Base-by-base conservation (phyloP, 1,284 basidiomycete species). In the Pterulicium gracile region DNA sequence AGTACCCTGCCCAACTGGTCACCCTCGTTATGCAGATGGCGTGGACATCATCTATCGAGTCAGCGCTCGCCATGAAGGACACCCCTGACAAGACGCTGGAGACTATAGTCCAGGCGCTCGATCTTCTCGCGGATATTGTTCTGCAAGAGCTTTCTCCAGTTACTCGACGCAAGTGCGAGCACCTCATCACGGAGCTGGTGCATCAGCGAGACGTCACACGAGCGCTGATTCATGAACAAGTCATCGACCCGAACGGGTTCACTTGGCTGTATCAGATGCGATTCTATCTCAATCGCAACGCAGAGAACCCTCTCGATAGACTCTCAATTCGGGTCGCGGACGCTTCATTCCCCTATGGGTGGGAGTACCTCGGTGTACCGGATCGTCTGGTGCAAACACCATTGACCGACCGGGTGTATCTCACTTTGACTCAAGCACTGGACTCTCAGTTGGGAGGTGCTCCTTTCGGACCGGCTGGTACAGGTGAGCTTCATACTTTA, bases 251-350 rank as follows among this genome's bases (percentile, higher is more conserved):
- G 49, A 81, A 79, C 53, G 76, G 77, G 48, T 99, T 98, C 62
- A 77, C 80, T 3, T 98, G 96, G 96, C 70, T 98, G 7, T 96
- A 92, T 55, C 94, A 98, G 61, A 98, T 99, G 95, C 88, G 96
- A 4, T 99, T 94, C 71, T 98, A 98, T 62, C 75, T 96, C 41
- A 83, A 96, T 56, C 70, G 72, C 13, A 61, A 66, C 0, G 60
- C 77, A 12, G 77, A 83, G 32, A 84, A 88, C 54, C 86, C 92
- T 0, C 69, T 96, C 35, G 80, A 93, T 20, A 72, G 90, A 20
- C 71, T 97, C 14, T 68, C 74, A 5, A 86, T 97, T 51, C 81
- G 79, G 49, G 88, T 90, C 55, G 95, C 96, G 14, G 88, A 97
- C 62, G 93, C 95, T 2, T 73, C 76, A 1, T 98, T 98, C 77